Percentiles rank a stretch among this genome's conserved stretches.
Conservation (phyloP, 164 flowering plant genomes). For the Paratinospora sagittata region DNA sequence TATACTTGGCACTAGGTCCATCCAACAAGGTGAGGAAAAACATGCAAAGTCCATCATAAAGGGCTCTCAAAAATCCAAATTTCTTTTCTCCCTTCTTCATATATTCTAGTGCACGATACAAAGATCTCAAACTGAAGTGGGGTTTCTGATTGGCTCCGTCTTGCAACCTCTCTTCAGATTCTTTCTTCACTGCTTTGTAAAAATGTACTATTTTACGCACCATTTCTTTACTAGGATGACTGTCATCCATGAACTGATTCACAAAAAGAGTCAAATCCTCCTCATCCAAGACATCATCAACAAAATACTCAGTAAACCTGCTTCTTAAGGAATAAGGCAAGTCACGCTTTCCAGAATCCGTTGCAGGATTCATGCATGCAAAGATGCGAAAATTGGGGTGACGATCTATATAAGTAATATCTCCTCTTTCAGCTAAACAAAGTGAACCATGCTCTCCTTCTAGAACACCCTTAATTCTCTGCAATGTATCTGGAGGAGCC, state of each 20-base stretch:
- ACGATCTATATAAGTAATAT: slow-evolving; percentile 50
- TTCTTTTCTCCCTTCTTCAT: slow-evolving; percentile 44
- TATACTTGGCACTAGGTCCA: slow-evolving; percentile 57
- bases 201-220: slow-evolving; percentile 51
- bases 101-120: slow-evolving; percentile 83
- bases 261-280: slow-evolving; percentile 72
- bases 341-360: slow-evolving; percentile 95
- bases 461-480: slow-evolving; percentile 81
- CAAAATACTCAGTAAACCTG: slow-evolving; percentile 88
- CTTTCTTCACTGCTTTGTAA: slow-evolving; percentile 67
- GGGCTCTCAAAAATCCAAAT: slow-evolving; percentile 54
- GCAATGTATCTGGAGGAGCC: slow-evolving; percentile 95
- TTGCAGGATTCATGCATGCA: slow-evolving; percentile 99
- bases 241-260: slow-evolving; percentile 42
- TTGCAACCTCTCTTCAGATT: slow-evolving; percentile 72
- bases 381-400: slow-evolving; percentile 85
- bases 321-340: slow-evolving; percentile 64
- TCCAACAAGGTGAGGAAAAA: slow-evolving; percentile 79
- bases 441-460: slow-evolving; percentile 79
- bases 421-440: slow-evolving; percentile 93
- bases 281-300: slow-evolving; percentile 80
- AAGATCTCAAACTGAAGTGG: slow-evolving; percentile 90
- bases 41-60: slow-evolving; percentile 96
- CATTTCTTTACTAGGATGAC: slow-evolving; percentile 22
- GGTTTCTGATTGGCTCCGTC: slow-evolving; percentile 99